Conservation (phyloP, 2,329 filamentous ascomycete genomes). For the Ophiostoma sp. region DNA sequence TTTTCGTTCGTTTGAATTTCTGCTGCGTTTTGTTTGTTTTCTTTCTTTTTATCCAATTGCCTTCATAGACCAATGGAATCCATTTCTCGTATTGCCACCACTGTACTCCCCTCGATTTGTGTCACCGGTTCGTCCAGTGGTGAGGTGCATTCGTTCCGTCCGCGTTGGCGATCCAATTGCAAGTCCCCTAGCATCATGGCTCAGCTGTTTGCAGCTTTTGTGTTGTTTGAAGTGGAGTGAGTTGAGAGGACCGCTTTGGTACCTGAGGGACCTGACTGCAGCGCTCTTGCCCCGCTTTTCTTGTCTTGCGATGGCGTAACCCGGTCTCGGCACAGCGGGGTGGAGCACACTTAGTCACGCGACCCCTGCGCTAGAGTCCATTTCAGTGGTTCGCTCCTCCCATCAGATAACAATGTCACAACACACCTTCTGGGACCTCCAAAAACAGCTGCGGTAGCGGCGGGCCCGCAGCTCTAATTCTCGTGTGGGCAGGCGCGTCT, state of each 20-base stretch:
- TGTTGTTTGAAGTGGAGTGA: not conserved
- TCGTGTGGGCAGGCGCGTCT: constrained; percentile 13
- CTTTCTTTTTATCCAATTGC: not conserved
- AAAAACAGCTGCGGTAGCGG: not conserved
- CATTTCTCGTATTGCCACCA: not conserved
- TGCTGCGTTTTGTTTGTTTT: not conserved
- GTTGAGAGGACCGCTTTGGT: not conserved
- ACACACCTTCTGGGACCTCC: not conserved
- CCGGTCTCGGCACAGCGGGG: not conserved
- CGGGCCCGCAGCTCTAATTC: not conserved
- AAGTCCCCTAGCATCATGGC: not conserved
- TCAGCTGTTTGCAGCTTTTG: constrained; percentile 5
- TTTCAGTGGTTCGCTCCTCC: constrained; percentile 5
- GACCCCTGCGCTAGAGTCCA: constrained; percentile 6
- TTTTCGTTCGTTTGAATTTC: not conserved
- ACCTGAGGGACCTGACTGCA: not conserved
- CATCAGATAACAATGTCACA: constrained; percentile 14
- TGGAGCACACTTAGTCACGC: not conserved
- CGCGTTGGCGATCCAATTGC: not conserved
- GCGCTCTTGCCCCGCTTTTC: constrained; percentile 3
- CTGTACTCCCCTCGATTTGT: not conserved
- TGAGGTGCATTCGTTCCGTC: not conserved
- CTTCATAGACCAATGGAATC: not conserved
- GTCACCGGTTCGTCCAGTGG: not conserved
- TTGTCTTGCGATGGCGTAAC: constrained; percentile 10